These are phyloP conservation scores for Chaetomium fimeti DNA, from an alignment of 495 filamentous ascomycete genomes.

Conservation along the genomic window DNA sequence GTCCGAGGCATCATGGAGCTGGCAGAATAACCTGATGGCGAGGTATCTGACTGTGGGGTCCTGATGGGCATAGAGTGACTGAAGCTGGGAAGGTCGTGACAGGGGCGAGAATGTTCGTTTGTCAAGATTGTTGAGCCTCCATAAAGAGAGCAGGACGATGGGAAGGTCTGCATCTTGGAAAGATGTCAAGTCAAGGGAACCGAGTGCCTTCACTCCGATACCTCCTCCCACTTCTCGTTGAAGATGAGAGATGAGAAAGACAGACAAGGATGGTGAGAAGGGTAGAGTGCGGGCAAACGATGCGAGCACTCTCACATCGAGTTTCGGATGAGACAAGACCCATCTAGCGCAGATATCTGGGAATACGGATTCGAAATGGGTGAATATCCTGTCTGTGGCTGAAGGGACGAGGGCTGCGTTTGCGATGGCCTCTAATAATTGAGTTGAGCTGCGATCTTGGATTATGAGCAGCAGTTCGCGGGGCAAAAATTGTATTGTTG, in stretches of 20 bases:
- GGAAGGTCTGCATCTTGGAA: constrained; percentile 35
- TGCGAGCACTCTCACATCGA: constrained; percentile 57
- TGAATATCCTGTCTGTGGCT: constrained; percentile 66
- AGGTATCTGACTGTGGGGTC: constrained; percentile 69
- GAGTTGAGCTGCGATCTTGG: constrained; percentile 57
- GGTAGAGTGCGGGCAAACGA: constrained; percentile 78
- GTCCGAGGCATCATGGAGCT: constrained; percentile 80
- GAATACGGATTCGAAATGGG: constrained; percentile 66
- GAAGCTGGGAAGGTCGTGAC: constrained; percentile 63
- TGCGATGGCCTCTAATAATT: constrained; percentile 69
- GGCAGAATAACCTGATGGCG: constrained; percentile 72
- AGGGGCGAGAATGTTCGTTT: constrained; percentile 59
- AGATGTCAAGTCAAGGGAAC: constrained; percentile 25
- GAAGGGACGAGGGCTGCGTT: constrained; percentile 62
- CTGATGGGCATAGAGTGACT: constrained; percentile 63
- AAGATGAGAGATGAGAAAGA: constrained; percentile 45
- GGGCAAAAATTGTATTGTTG: constrained; percentile 56
- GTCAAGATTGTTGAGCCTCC: constrained; percentile 74
- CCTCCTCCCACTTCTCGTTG: constrained; percentile 17
- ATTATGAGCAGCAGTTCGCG: constrained; percentile 64
- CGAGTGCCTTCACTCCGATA: constrained; percentile 10
- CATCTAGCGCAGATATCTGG: constrained; percentile 79
- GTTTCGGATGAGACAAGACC: constrained; percentile 47
- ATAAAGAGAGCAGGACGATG: constrained; percentile 63
- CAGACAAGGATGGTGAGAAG: constrained; percentile 68